Evolutionary conservation across 2,329 filamentous ascomycete species (phyloP), one percentile per base, ranked within the genome.

Genomic region (Lecanicillium sp.): DNA sequence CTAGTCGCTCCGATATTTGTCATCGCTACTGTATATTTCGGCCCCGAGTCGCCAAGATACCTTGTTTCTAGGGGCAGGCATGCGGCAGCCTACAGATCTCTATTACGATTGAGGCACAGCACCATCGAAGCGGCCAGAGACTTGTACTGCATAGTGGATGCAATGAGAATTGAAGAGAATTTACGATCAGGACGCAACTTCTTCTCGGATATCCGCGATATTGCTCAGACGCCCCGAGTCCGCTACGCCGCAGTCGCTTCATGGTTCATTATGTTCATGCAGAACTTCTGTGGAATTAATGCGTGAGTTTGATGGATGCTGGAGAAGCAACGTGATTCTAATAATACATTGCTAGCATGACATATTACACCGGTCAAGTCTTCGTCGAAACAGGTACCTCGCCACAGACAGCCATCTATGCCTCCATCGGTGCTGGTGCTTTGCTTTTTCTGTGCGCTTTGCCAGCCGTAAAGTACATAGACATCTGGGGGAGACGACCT

Each of bases 251-350:
- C 77, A 2, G 65, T 77, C 28, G 79, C 79, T 3, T 75, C 78
- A 0, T 74, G 72, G 44, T 71, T 72, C 1, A 77, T 84, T 43
- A 84, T 85, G 77, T 72, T 76, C 39, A 63, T 58, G 1, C 74
- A 79, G 46, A 73, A 78, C 29, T 45, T 45, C 17, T 43, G 43
- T 19, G 43, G 43, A 53, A 49, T 55, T 11, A n/a, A n/a, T n/a
- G n/a, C n/a, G n/a, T n/a, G n/a, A n/a, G n/a, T n/a, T n/a, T n/a
- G n/a, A n/a, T n/a, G n/a, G n/a, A n/a, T n/a, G n/a, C n/a, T n/a
- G n/a, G n/a, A n/a, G n/a, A n/a, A n/a, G n/a, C n/a, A n/a, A n/a
- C n/a, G n/a, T n/a, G n/a, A n/a, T n/a, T n/a, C n/a, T n/a, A n/a
- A n/a, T n/a, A n/a, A n/a, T n/a, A n/a, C n/a, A n/a, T n/a, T n/a